Base-by-base conservation (phyloP, 2,329 filamentous ascomycete genomes). In the Penicillium sp. region DNA sequence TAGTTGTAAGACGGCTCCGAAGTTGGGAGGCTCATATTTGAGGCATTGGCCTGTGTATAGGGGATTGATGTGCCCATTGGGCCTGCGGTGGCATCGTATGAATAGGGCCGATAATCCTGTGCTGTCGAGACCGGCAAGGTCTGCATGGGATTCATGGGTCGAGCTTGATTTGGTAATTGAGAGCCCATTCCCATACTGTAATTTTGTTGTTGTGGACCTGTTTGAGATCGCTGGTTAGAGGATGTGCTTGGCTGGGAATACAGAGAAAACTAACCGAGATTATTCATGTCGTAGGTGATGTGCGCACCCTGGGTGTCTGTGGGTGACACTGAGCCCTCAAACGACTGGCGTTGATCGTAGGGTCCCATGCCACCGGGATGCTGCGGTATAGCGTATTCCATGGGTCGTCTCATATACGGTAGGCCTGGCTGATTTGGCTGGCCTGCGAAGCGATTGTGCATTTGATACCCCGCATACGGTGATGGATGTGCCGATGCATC, bases 11-110 rank as follows among this genome's bases (percentile, higher is more conserved):
- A 55, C 39, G 65, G 62, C 13, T 57, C 62, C 57, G 55, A 66
- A 67, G 69, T 63, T 10, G 72, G 69, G 11, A 74, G 67, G 41
- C 65, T 74, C 54, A 74, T 58, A 26, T 61, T 67, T n/a, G 72
- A 71, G 18, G 70, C 54, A 38, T 68, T 71, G 32, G 66, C 63
- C 46, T 71, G 68, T 8, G 63, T 60, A 51, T 67, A 75, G 0
- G 70, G 67, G 23, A 71, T 62, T 6, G 34, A 11, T 19, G 60
- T 57, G 26, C 66, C 65, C 51, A 68, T 66, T 32, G 66, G 53
- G 29, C 62, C 66, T 3, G 69, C 62, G 13, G 69, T 56, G 34
- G 62, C 52, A 18, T 63, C 66, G 44, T 71, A 70, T 14, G 69
- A 51, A 42, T 65, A 71, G 13, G 66, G 56, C 39, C 71, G 67